These are phyloP conservation scores for Collybia nuda DNA, from an alignment of 768 basidiomycete species.

Conservation along the genomic window DNA sequence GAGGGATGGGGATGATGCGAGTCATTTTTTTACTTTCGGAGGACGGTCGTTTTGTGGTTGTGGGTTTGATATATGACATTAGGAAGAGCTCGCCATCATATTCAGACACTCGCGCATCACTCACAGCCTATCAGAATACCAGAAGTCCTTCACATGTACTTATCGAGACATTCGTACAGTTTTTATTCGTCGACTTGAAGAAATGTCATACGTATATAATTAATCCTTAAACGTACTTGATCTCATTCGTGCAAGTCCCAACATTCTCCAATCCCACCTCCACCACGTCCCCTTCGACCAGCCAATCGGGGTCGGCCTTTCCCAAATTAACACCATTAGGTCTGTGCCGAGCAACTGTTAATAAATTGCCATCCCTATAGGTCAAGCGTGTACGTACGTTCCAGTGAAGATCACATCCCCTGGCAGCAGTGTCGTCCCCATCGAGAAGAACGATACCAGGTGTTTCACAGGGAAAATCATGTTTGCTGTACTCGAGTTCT, in stretches of 20 bases:
- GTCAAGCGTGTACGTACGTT: slow-evolving; percentile 24
- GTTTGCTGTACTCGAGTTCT: slow-evolving; percentile 36
- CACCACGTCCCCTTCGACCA: slow-evolving; percentile 36
- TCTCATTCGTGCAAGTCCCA: slow-evolving; percentile 36
- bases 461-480: slow-evolving; percentile 38
- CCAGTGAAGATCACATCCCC: slow-evolving; percentile 42
- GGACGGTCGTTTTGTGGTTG: too few relatives aligned
- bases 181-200: too few relatives aligned
- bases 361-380: background rate
- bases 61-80: too few relatives aligned
- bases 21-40: too few relatives aligned
- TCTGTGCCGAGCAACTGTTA: slow-evolving; percentile 13
- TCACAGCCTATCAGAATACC: too few relatives aligned
- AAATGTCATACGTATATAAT: too few relatives aligned
- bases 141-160: too few relatives aligned
- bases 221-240: slow-evolving; percentile 22
- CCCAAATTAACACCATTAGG: slow-evolving; percentile 35
- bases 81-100: too few relatives aligned
- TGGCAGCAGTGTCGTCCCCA: slow-evolving; percentile 39
- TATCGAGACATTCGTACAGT: too few relatives aligned
- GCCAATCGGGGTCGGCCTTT: slow-evolving; percentile 31
- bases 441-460: slow-evolving; percentile 38
- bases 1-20: too few relatives aligned
- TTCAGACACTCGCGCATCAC: too few relatives aligned
- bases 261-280: slow-evolving; percentile 37